These are phyloP conservation scores for Cyamopsis tetragonoloba DNA, from an alignment of 306 rosid species.

Conservation along the genomic window DNA sequence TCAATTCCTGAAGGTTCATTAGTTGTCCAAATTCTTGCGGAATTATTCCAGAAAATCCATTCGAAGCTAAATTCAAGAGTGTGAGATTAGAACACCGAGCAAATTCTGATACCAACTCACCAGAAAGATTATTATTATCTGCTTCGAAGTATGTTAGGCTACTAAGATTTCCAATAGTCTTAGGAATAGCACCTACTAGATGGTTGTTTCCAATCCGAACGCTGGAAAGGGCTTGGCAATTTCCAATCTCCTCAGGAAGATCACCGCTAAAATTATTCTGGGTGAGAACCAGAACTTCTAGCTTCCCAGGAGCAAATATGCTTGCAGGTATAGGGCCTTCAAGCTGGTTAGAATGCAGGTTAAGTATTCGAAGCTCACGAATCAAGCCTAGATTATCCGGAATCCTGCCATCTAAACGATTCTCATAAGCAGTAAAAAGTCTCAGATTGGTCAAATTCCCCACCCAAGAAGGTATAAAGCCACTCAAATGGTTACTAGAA, in stretches of 20 bases:
- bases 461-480: constrained; percentile 76
- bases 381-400: constrained; percentile 71
- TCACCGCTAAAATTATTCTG: constrained; percentile 69
- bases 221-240: constrained; percentile 41
- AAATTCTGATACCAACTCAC: constrained; percentile 62
- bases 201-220: constrained; percentile 45
- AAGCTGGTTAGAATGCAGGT: constrained; percentile 85
- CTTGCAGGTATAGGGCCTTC: constrained; percentile 81
- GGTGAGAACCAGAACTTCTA: constrained; percentile 81
- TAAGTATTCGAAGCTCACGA: constrained; percentile 72
- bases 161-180: constrained; percentile 67
- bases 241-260: constrained; percentile 41
- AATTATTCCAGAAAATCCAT: constrained; percentile 74
- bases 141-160: constrained; percentile 98
- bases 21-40: constrained; percentile 80
- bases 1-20: constrained; percentile 86
- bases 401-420: constrained; percentile 63
- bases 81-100: constrained; percentile 79
- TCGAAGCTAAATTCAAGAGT: constrained; percentile 88
- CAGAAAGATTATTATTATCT: constrained; percentile 80
- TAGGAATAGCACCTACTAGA: constrained; percentile 38
- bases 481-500: constrained; percentile 79
- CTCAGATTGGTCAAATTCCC: constrained; percentile 77
- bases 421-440: constrained; percentile 89
- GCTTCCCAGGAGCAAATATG: constrained; percentile 75